These are phyloP conservation scores for Coemansia sp. DNA, from an alignment of 192 early-diverging fungal genomes.

Conservation along the genomic window DNA sequence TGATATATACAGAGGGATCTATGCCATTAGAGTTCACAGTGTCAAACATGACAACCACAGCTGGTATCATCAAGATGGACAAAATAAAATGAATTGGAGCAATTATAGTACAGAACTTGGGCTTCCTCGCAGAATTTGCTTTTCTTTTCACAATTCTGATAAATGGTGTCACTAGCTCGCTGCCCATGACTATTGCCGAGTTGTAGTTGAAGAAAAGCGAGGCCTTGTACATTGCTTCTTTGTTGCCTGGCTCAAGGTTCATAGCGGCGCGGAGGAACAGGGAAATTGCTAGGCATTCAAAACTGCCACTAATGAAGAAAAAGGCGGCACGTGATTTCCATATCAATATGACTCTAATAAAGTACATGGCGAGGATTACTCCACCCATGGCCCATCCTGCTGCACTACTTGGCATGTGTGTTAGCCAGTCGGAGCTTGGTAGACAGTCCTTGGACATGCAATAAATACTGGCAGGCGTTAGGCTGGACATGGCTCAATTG, in stretches of 20 bases:
- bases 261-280: constrained; percentile 15
- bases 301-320: background rate
- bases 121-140: no score
- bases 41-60: background rate
- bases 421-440: constrained; percentile 26
- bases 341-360: background rate
- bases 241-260: background rate
- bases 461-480: constrained; percentile 8
- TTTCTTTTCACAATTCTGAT: no score
- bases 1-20: background rate
- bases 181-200: background rate
- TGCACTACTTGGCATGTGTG: constrained; percentile 15
- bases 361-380: background rate
- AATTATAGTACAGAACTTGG: background rate
- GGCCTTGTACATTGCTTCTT: constrained; percentile 10
- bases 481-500: background rate
- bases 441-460: constrained; percentile 18
- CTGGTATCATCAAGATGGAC: background rate
- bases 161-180: background rate
- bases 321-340: no score
- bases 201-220: constrained; percentile 18
- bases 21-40: background rate
- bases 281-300: background rate
- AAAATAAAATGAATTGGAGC: background rate
- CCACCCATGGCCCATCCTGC: constrained; percentile 25